Conservation (phyloP, 1,284 basidiomycete species). For the Thelephora terrestris region DNA sequence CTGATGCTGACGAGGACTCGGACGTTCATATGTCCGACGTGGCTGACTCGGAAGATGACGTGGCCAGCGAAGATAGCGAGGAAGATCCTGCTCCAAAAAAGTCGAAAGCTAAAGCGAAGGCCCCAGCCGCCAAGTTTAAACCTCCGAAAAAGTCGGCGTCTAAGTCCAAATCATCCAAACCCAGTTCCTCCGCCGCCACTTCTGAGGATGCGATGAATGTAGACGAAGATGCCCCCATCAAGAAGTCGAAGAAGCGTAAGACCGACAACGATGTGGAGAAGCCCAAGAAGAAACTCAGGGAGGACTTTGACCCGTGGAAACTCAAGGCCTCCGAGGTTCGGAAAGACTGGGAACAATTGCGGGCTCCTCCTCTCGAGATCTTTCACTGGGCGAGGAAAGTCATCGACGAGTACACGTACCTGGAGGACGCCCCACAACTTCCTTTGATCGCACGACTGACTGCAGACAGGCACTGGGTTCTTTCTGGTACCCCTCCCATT, state of each 20-base stretch:
- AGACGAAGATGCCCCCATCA: conserved; percentile 32
- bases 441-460: conserved; percentile 71
- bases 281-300: conserved; percentile 44
- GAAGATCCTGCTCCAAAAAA: conserved; percentile 4
- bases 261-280: conserved; percentile 33
- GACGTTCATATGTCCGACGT: conserved; percentile 18
- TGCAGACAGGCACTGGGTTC: conserved; percentile 81
- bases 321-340: conserved; percentile 54
- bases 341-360: conserved; percentile 72
- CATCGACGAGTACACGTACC: conserved; percentile 93
- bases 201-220: conserved; percentile 43
- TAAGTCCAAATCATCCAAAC: conserved; percentile 10
- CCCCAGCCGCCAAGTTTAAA: conserved; percentile 10
- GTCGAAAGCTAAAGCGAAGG: conserved; percentile 13
- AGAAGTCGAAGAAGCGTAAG: conserved; percentile 37
- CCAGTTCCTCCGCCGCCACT: conserved; percentile 7
- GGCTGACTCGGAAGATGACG: conserved; percentile 15
- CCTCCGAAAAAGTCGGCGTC: conserved; percentile 11
- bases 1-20: background rate
- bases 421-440: conserved; percentile 68
- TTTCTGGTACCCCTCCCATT: conserved; percentile 94
- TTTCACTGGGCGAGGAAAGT: conserved; percentile 87
- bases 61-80: background rate
- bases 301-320: conserved; percentile 74
- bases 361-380: conserved; percentile 79